These are phyloP conservation scores for Thermomyces lanuginosus DNA, from an alignment of 2,329 filamentous ascomycete genomes.

Conservation along the genomic window DNA sequence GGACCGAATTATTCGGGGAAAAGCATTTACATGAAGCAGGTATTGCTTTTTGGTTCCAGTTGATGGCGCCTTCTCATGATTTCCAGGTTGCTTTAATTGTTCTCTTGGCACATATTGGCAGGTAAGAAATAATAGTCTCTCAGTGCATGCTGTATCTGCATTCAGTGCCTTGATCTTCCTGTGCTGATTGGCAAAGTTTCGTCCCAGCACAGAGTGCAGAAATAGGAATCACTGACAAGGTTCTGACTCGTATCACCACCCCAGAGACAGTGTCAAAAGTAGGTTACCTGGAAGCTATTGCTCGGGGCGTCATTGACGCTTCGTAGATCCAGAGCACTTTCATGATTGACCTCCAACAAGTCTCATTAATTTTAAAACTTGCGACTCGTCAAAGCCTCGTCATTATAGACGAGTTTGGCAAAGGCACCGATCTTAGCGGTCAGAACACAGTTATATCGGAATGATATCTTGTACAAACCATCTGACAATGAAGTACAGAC, in stretches of 20 bases:
- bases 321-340: conserved; percentile 45
- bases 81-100: conserved; percentile 59
- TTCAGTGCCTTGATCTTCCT: too few relatives aligned
- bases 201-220: conserved; percentile 63
- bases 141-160: background rate
- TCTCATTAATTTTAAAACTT: conserved; percentile 57
- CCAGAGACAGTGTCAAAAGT: conserved; percentile 48
- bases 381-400: conserved; percentile 63
- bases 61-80: background rate
- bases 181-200: conserved; percentile 42
- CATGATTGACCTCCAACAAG: conserved; percentile 76
- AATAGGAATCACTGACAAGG: conserved; percentile 82
- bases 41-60: conserved; percentile 4
- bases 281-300: conserved; percentile 3
- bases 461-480: too few relatives aligned
- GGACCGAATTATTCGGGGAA: conserved; percentile 96
- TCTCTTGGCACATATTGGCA: conserved; percentile 78
- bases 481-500: conserved; percentile 26
- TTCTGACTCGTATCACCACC: conserved; percentile 71
- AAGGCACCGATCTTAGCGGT: conserved; percentile 46
- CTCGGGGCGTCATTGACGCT: background rate
- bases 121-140: conserved; percentile 14
- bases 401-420: conserved; percentile 84
- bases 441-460: background rate
- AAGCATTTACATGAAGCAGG: conserved; percentile 85